Base-by-base conservation (phyloP, 306 rosid genomes). In the Prunus armeniaca region DNA sequence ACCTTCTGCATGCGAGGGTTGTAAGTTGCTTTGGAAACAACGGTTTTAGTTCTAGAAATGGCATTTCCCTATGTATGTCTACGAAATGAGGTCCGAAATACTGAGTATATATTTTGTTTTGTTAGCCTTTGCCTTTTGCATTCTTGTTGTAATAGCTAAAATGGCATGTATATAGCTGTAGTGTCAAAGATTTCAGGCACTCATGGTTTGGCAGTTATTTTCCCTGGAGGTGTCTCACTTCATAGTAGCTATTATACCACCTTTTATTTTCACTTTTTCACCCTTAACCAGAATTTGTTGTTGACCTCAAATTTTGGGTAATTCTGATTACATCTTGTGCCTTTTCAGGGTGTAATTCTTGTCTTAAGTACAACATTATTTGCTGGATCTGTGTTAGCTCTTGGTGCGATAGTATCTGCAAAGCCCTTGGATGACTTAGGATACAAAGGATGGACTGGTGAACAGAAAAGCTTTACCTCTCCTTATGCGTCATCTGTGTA, bases 401-500 rank as follows among this genome's bases (percentile, higher is more conserved):
- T 96, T 63, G 99, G 98, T 46, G 88, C 87, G 7, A 91, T 96
- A 65, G 97, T 92, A 85, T 91, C 98, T 60, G 93, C 92, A 56
- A 96, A 88, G 86, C 99, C 99, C 79, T 85, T 96, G 73, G 97
- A 96, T 76, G 97, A 91, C 86, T 89, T 96, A 67, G 67, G 80
- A 67, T 96, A 96, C 86, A 96, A 83, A 83, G 98, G 97, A 57
- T 92, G 83, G 99, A 89, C 88, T 75, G 93, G 84, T 68, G 90
- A 91, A 72, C 93, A 76, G 71, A 91, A 89, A 69, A 82, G 81
- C 88, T 85, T 87, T 76, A 79, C 82, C 52, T 92, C 98, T 71
- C 99, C 97, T 18, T 96, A 96, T 77, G 93, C 88, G 55, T 91
- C 99, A 25, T 86, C 97, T 58, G 86, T 87, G 77, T 96, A 89